Evolutionary conservation across 2,329 filamentous ascomycete species (phyloP).

Genomic region (Beauveria scarabaeidicola): DNA sequence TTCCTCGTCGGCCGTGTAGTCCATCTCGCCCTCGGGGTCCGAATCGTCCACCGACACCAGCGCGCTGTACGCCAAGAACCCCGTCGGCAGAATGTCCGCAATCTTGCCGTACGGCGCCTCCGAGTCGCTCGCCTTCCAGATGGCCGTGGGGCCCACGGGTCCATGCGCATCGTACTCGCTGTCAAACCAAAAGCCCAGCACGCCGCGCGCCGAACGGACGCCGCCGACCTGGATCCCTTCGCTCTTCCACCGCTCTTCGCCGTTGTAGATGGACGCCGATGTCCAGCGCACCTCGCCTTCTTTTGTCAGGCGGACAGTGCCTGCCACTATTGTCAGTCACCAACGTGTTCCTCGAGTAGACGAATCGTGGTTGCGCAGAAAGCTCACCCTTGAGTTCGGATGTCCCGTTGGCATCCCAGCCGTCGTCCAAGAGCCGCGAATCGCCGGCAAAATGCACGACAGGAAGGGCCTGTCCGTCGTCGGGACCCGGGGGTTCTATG

Average conservation of each 20-base stretch:
- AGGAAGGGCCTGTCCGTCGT: slow-evolving; percentile 50
- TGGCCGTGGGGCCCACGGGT: slow-evolving; percentile 65
- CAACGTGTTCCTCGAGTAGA: slow-evolving; percentile 15
- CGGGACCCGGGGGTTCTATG: slow-evolving; percentile 49
- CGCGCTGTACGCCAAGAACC: slow-evolving; percentile 22
- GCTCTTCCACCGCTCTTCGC: slow-evolving; percentile 65
- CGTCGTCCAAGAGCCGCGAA: slow-evolving; percentile 52
- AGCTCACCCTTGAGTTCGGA: slow-evolving; percentile 54
- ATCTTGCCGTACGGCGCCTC: slow-evolving; percentile 18
- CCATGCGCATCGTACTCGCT: slow-evolving; percentile 60
- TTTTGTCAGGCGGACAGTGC: slow-evolving; percentile 55
- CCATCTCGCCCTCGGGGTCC: slow-evolving; percentile 21
- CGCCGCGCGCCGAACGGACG: slow-evolving; percentile 52
- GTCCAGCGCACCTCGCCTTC: slow-evolving; percentile 71
- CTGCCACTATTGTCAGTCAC: slow-evolving; percentile 27
- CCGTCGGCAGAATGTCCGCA: slow-evolving; percentile 23
- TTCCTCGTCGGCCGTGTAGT: slow-evolving; percentile 19
- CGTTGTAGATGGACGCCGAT: slow-evolving; percentile 53
- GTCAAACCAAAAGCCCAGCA: slow-evolving; percentile 23
- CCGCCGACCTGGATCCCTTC: slow-evolving; percentile 71
- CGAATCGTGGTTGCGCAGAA: neutral
- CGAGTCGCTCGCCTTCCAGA: slow-evolving; percentile 63
- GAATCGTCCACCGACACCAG: slow-evolving; percentile 12
- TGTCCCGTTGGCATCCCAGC: slow-evolving; percentile 61
- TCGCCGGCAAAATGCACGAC: slow-evolving; percentile 61